Evolutionary conservation across 2,329 filamentous ascomycete species (phyloP).

Genomic region (Macroventuria anomochaeta): DNA sequence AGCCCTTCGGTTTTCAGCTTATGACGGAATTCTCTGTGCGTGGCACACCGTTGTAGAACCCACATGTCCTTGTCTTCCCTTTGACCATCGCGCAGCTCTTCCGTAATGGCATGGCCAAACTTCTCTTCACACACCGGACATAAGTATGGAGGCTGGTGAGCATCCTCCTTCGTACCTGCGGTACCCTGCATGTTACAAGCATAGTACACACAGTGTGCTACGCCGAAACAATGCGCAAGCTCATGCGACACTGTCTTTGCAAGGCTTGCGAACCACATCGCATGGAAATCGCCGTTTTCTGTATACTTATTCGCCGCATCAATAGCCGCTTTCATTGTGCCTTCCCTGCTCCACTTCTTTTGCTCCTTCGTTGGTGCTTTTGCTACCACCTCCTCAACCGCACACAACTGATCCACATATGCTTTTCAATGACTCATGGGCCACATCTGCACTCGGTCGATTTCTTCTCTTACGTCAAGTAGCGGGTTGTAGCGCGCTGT

Average conservation of each 20-base stretch:
- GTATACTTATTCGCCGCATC: conserved; percentile 14
- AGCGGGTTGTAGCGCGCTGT: conserved; percentile 66
- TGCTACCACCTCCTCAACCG: conserved; percentile 31
- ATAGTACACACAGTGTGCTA: conserved; percentile 71
- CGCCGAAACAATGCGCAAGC: conserved; percentile 69
- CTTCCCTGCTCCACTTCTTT: conserved; percentile 12
- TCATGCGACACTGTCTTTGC: conserved; percentile 66
- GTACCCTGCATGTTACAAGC: conserved; percentile 70
- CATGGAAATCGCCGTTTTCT: conserved; percentile 14
- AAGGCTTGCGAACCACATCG: conserved; percentile 65
- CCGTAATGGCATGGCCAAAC: conserved; percentile 42
- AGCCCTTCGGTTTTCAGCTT: conserved; percentile 47
- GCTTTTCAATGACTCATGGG: conserved; percentile 66
- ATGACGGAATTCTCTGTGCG: conserved; percentile 53
- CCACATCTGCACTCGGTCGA: conserved; percentile 65
- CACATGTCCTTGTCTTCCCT: conserved; percentile 24
- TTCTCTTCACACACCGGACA: conserved; percentile 67
- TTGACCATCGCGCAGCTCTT: conserved; percentile 27
- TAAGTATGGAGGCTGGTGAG: conserved; percentile 67
- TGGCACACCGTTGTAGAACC: conserved; percentile 49
- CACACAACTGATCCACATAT: conserved; percentile 56
- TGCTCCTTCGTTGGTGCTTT: conserved; percentile 18
- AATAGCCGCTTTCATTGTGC: conserved; percentile 23
- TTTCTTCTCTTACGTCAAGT: conserved; percentile 52
- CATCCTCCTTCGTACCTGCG: conserved; percentile 63